A percentile compares a stretch with the other conserved stretches of the same genome.
These are phyloP conservation scores for Globisporangium heterothallicum DNA, from an alignment of 352 stramenopile species.

Conservation along the genomic window DNA sequence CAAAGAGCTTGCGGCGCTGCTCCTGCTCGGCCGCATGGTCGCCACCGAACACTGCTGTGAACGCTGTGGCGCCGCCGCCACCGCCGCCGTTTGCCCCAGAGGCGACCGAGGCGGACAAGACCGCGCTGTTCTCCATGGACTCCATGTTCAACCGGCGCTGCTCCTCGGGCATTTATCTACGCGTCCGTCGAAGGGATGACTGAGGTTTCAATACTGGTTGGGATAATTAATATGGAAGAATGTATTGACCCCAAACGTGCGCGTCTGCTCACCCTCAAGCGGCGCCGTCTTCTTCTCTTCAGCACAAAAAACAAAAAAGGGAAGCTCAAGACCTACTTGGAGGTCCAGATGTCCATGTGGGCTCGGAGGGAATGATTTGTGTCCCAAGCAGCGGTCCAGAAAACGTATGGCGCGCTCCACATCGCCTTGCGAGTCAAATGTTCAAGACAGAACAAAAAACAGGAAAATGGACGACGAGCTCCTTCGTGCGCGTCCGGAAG, in stretches of 20 bases:
- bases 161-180: no score
- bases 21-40: slow-evolving; percentile 15
- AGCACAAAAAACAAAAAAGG: slow-evolving; percentile 3
- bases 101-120: neutral
- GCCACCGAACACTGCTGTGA: slow-evolving; percentile 10
- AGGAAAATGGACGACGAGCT: slow-evolving; percentile 3
- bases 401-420: neutral
- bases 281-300: slow-evolving; percentile 2
- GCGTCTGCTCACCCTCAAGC: slow-evolving; percentile 15
- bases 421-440: neutral
- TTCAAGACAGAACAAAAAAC: slow-evolving; percentile 5
- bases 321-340: neutral
- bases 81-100: neutral
- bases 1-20: slow-evolving; percentile 39
- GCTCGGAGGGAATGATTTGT: no score
- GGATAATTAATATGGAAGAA: neutral
- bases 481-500: slow-evolving; percentile 8
- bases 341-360: slow-evolving; percentile 5
- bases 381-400: no score
- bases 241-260: neutral
- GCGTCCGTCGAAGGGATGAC: no score
- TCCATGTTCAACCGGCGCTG: no score
- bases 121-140: slow-evolving; percentile 23
- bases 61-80: slow-evolving; percentile 3
- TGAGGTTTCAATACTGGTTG: neutral